phyloP scores from a whole-genome alignment of 2,329 filamentous ascomycete species.

The Xylaria sp. region DNA sequence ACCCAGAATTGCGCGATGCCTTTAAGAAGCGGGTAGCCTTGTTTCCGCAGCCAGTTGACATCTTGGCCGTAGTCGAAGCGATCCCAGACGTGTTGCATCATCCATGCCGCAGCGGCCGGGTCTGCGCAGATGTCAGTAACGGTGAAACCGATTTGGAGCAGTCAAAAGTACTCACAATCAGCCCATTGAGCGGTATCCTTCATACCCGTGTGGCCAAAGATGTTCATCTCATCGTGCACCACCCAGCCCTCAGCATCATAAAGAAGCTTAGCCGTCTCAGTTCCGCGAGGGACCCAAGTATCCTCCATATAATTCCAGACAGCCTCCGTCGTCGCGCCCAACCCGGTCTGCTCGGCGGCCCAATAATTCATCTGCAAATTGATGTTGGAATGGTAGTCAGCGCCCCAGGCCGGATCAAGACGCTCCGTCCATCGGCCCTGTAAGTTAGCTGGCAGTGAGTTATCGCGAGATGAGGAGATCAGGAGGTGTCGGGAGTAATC shows the following conservation, averaged over 20 bases:
- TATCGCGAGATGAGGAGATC: slow-evolving; percentile 47
- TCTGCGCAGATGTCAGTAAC: slow-evolving; percentile 19
- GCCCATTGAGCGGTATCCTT: slow-evolving; percentile 31
- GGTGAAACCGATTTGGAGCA: no score
- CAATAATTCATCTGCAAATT: slow-evolving; percentile 60
- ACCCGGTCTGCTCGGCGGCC: slow-evolving; percentile 48
- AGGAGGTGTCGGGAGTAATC: slow-evolving; percentile 50
- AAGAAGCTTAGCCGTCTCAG: slow-evolving; percentile 47
- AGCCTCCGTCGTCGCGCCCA: slow-evolving; percentile 40
- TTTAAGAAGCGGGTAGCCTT: slow-evolving; percentile 50
- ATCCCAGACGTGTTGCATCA: slow-evolving; percentile 56
- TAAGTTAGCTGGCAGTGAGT: slow-evolving; percentile 50
- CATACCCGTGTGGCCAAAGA: slow-evolving; percentile 50
- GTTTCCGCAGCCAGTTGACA: slow-evolving; percentile 39
- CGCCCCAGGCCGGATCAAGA: slow-evolving; percentile 42
- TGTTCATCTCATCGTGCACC: slow-evolving; percentile 53
- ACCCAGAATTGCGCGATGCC: slow-evolving; percentile 52
- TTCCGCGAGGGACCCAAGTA: slow-evolving; percentile 49
- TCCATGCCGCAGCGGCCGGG: slow-evolving; percentile 49
- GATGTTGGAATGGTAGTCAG: slow-evolving; percentile 54
- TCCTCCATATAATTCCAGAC: slow-evolving; percentile 50
- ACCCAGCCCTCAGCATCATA: slow-evolving; percentile 54
- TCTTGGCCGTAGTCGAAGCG: slow-evolving; percentile 50
- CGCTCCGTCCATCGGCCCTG: slow-evolving; percentile 50
- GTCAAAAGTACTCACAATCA: slow-evolving; percentile 21